Base-by-base conservation (phyloP, 352 stramenopile genomes). In the Globisporangium cederbergense region DNA sequence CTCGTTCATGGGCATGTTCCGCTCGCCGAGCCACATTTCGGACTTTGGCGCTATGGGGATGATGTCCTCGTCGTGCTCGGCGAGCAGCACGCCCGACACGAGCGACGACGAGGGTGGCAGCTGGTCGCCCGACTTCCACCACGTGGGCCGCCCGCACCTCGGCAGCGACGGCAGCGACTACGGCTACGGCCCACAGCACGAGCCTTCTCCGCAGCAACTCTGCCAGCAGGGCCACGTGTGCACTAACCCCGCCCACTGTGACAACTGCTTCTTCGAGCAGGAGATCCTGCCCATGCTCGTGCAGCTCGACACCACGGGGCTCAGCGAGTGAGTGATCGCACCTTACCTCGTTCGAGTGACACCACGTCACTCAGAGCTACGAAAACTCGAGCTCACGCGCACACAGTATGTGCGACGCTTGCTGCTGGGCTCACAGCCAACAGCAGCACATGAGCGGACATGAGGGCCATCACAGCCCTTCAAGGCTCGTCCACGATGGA, bases 251-350 rank as follows among this genome's bases (percentile, higher is more conserved):
- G 32, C 42, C 18, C n/a, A 62, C 43, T 67, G 62, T 18, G 62
- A 73, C 61, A 58, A 62, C 58, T 64, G 67, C 52, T 77, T 77
- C 67, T 77, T 77, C 60, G 66, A 74, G 67, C 66, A 51, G 18
- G 71, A 77, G 60, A 77, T 77, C 53, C 56, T 77, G 59, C 71
- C 71, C 30, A 65, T 77, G 59, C 67, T 77, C 34, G 60, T 55
- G 67, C 71, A 76, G 58, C 32, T 76, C 8, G 70, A 76, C 51
- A 67, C 66, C 32, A 55, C 58, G 16, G 59, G 53, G 3, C 25
- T 62, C 58, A 34, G 14, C 14, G 53, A 55, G 22, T 22, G 58
- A 42, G 36, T 63, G 56, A 57, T 20, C 49, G 38, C 42, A 16
- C 42, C 14, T 22, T 22, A 16, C 43, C 43, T 46, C 43, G 14